Percentiles rank a stretch among this genome's conserved stretches.
Evolutionary conservation across 768 basidiomycete genomes (phyloP).

Genomic region (Cyathus striatus): DNA sequence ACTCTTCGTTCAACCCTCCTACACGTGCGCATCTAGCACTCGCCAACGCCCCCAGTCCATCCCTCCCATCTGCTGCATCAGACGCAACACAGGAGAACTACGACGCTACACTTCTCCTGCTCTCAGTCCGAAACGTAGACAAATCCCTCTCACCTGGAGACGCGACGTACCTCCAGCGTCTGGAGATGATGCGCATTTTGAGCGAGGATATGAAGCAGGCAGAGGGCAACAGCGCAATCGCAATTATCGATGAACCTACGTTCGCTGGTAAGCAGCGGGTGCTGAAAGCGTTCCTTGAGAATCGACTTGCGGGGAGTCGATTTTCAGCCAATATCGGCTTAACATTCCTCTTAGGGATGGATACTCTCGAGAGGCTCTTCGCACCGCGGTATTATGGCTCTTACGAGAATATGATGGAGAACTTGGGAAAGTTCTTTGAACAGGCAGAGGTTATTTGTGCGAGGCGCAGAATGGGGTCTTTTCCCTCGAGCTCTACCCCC

Average conservation of each 20-base stretch:
- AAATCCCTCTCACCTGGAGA: slow-evolving; percentile 69
- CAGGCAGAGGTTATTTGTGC: slow-evolving; percentile 47
- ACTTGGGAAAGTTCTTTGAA: slow-evolving; percentile 57
- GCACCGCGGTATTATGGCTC: slow-evolving; percentile 70
- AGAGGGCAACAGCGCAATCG: slow-evolving; percentile 70
- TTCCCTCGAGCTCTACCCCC: background rate
- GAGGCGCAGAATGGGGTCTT: slow-evolving; percentile 26
- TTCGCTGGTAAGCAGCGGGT: slow-evolving; percentile 77
- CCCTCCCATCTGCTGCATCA: slow-evolving; percentile 4
- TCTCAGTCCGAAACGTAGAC: slow-evolving; percentile 86
- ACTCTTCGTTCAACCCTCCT: slow-evolving; percentile 93
- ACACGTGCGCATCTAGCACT: slow-evolving; percentile 82
- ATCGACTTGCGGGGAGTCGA: slow-evolving; percentile 4
- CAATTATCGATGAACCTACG: slow-evolving; percentile 80
- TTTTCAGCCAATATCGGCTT: slow-evolving; percentile 31
- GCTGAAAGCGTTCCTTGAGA: slow-evolving; percentile 38
- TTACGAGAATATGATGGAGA: slow-evolving; percentile 44
- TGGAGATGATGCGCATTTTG: slow-evolving; percentile 84
- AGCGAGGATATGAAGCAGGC: slow-evolving; percentile 30
- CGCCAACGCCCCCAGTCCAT: slow-evolving; percentile 37
- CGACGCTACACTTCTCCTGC: slow-evolving; percentile 71
- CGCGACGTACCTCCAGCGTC: slow-evolving; percentile 69
- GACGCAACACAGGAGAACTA: slow-evolving; percentile 30
- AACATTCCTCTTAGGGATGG: slow-evolving; percentile 74
- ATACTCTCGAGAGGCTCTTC: slow-evolving; percentile 81